Evolutionary conservation across 1,139 yeast species (phyloP), one percentile per base, ranked within the genome.

Genomic region (Zygoascus sp.): DNA sequence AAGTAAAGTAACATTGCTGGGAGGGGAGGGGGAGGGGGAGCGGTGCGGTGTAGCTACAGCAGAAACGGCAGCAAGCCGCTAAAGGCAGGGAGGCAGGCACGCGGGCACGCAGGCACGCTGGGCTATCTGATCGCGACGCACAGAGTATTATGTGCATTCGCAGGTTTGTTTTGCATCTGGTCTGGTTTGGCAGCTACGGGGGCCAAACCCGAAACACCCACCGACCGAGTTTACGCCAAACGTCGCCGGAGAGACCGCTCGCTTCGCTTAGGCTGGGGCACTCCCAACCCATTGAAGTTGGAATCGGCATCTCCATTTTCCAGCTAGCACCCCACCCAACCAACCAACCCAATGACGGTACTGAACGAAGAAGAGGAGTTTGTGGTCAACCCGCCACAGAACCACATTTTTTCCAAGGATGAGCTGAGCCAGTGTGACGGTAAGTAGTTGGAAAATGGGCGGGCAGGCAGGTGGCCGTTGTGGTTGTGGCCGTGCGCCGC

Each of bases 371-470:
- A 32, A 9, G 43, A 40, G 15, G 43, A 19, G 23, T 40, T 30
- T 16, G 21, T 22, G 34, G 43, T 79, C 42, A 74, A 68, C 32
- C 74, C 79, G 5, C 83, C 83, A 11, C 64, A 66, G 48, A 62
- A 72, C 51, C 69, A 65, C 25, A 64, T 64, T 1, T 70, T 74
- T 56, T 63, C 77, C 0, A 56, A 60, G 38, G 65, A 60, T 17
- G 70, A 75, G 53, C 65, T 78, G 13, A 56, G 72, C 1, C 51
- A 66, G 48, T 76, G 66, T 50, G 76, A 78, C 53, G 83, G 81
- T 66, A 58, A 39, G 72, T 44, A 15, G 10, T 37, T 16, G 22
- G 13, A 3, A 13, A 28, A 11, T 5, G 10, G 30, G n/a, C 13
- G 22, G 22, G 11, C 19, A 5, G 8, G 5, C 4, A 16, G 8